Conservation (phyloP, 2,329 filamentous ascomycete species). For the Calonectria pteridis region DNA sequence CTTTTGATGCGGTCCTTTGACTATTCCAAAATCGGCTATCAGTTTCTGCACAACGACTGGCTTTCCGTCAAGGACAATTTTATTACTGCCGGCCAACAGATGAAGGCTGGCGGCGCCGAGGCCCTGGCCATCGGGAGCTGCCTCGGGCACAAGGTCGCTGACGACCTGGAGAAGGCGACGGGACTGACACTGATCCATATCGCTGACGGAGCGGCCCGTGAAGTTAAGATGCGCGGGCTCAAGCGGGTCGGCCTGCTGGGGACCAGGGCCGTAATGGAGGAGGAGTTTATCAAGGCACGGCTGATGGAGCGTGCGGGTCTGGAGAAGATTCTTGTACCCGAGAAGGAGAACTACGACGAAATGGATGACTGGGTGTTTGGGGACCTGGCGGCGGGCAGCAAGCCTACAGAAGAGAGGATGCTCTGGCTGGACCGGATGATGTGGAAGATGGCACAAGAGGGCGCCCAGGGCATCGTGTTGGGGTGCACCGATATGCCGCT, state of each 20-base stretch:
- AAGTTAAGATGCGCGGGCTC: not conserved
- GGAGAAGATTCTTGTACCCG: not conserved
- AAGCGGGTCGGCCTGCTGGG: conserved; percentile 9
- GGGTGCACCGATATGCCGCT: conserved; percentile 14
- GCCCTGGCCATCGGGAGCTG: conserved; percentile 6
- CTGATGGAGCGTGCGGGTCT: not conserved
- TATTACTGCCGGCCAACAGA: not conserved
- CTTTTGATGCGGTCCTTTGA: conserved; percentile 10
- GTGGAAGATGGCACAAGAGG: not conserved
- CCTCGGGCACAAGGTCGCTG: conserved; percentile 5
- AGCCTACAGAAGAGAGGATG: conserved; percentile 5
- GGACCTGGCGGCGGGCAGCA: not conserved
- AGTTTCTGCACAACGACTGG: not conserved
- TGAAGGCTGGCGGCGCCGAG: conserved; percentile 3
- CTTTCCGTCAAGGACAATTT: not conserved
- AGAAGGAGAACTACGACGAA: not conserved
- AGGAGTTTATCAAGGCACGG: conserved; percentile 8
- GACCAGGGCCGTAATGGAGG: conserved; percentile 6
- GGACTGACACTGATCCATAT: not conserved
- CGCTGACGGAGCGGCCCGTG: not conserved
- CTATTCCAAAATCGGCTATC: not conserved
- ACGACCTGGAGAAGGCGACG: not conserved
- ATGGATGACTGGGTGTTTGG: conserved; percentile 6
- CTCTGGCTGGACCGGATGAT: not conserved
- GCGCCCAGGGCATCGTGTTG: conserved; percentile 7